Evolutionary conservation across 164 flowering plant species (phyloP), one percentile per base, ranked within the genome.

Genomic region (Nelumbo lutea): DNA sequence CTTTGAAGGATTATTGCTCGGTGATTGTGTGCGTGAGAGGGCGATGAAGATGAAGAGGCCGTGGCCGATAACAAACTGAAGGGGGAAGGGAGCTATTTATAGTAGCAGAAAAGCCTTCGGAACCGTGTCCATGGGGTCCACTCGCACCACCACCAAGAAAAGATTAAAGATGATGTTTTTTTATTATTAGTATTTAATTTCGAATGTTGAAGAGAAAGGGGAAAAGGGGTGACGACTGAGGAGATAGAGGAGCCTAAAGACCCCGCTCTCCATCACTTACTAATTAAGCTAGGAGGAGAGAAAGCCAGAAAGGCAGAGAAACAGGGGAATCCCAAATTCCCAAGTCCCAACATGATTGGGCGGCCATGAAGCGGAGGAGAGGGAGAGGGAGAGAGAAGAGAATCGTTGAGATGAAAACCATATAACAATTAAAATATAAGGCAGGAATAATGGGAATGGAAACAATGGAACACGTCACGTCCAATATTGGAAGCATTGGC

Each of bases 121-220:
- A 76, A 75, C 68, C 77, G 45, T 75, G 80, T 72, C 67, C 83
- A 64, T 70, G 79, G 79, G 77, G 42, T 82, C 86, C 80, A 53
- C 78, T 69, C 46, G 71, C 67, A 66, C 70, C 79, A 71, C 74
- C 70, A 57, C 45, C 57, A 46, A 13, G 14, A n/a, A 65, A 64
- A 66, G 65, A 71, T 50, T 13, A 59, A 46, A 8, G 8, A 14
- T 46, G 64, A 64, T 57, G 47, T 66, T 40, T 10, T 43, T 42
- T n/a, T 6, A 27, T 1, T 10, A 14, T 48, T 10, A 43, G 39
- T 9, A 48, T 50, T 47, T 48, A 15, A 15, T 65, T 50, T 46
- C 27, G 10, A n/a, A 50, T 7, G 9, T 10, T 65, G 55, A 48
- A 38, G 56, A 48, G 50, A 47, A 40, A 40, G 6, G 42, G 42